A percentile compares a stretch with the other conserved stretches of the same genome.
phyloP scores from a whole-genome alignment of 768 basidiomycete genomes.

The Mycena pura region DNA sequence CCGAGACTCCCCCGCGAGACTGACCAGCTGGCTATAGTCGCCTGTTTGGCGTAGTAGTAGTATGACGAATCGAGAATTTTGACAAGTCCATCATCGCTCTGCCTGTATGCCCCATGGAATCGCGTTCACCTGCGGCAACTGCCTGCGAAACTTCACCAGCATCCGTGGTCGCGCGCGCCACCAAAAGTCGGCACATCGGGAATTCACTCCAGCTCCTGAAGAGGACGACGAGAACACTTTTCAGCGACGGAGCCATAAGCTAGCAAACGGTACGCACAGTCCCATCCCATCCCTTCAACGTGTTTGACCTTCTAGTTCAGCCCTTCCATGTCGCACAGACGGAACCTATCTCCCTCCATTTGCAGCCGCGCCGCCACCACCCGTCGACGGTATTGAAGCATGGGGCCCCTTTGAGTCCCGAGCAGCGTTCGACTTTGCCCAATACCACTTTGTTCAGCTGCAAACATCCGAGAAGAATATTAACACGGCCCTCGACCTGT shows the following conservation, averaged over 20 bases:
- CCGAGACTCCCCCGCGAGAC: too few relatives aligned
- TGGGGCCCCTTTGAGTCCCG: conserved; percentile 19
- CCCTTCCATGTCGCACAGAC: background rate
- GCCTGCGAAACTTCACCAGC: background rate
- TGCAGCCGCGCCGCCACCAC: background rate
- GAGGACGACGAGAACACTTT: background rate
- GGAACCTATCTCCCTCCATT: background rate
- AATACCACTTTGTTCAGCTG: conserved; percentile 22
- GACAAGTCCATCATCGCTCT: background rate
- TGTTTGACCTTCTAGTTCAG: background rate
- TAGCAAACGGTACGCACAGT: background rate
- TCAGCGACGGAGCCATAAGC: background rate
- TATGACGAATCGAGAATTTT: background rate
- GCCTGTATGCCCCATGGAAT: background rate
- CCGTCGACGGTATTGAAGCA: background rate
- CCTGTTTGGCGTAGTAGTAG: background rate
- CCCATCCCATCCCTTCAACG: background rate
- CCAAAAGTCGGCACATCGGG: background rate
- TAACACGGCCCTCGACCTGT: conserved; percentile 22
- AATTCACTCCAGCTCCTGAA: background rate
- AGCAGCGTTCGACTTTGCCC: conserved; percentile 19
- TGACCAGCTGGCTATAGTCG: too few relatives aligned
- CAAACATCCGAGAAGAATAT: conserved; percentile 21
- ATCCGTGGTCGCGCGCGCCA: background rate
- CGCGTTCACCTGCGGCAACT: background rate